Percentiles rank a stretch among this genome's conserved stretches.
Evolutionary conservation across 257 asterid genomes (phyloP).

Genomic region (Gynochthodes officinalis): DNA sequence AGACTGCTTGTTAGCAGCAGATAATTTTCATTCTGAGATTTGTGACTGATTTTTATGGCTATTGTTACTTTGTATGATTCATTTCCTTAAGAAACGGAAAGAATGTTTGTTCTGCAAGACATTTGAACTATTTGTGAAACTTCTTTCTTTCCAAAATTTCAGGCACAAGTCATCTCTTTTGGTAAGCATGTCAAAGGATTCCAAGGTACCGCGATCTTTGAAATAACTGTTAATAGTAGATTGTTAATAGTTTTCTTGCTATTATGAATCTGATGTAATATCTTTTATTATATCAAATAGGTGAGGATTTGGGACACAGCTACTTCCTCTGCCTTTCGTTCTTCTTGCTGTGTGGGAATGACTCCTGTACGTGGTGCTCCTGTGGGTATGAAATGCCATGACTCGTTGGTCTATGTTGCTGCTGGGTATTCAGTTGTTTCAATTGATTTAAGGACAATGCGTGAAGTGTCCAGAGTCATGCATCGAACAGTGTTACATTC

Average conservation of each 20-base stretch:
- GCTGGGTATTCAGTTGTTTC: constrained; percentile 58
- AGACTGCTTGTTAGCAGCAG: neutral
- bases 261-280: neutral
- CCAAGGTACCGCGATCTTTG: constrained; percentile 51
- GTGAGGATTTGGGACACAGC: constrained; percentile 74
- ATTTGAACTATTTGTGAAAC: neutral
- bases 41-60: neutral
- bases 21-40: neutral
- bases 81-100: neutral
- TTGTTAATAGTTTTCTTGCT: no score
- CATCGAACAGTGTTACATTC: constrained; percentile 41
- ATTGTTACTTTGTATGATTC: neutral
- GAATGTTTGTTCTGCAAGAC: neutral
- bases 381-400: constrained; percentile 71
- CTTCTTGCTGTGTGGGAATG: constrained; percentile 79
- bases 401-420: constrained; percentile 62
- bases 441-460: constrained; percentile 75
- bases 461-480: constrained; percentile 36
- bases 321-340: constrained; percentile 53
- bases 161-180: constrained; percentile 72
- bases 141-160: constrained; percentile 23
- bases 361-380: constrained; percentile 46
- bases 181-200: constrained; percentile 68
- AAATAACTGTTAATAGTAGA: neutral
- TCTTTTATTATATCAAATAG: constrained; percentile 25